Evolutionary conservation across 2,329 filamentous ascomycete species (phyloP).

Genomic region (Pezicula neosporulosa): DNA sequence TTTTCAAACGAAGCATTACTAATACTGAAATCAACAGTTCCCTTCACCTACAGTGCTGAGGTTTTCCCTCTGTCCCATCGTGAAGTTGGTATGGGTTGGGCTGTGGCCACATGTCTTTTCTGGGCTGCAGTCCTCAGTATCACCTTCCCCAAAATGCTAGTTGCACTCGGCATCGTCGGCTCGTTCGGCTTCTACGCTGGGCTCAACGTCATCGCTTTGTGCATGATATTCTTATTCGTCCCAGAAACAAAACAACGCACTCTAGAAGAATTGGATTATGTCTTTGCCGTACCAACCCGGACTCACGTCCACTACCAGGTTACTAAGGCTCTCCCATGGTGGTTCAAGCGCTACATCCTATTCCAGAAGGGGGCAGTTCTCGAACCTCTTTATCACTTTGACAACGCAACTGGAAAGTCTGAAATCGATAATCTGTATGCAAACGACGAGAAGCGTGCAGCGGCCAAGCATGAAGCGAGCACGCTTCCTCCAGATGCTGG

Average conservation of each 20-base stretch:
- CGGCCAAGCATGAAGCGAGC: not conserved
- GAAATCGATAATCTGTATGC: not conserved
- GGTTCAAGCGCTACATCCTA: constrained; percentile 53
- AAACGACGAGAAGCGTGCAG: not conserved
- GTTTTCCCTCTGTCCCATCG: constrained; percentile 68
- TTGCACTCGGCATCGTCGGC: not conserved
- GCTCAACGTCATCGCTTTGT: constrained; percentile 48
- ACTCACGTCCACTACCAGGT: constrained; percentile 18
- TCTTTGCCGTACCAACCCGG: constrained; percentile 35
- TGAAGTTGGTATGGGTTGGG: constrained; percentile 69
- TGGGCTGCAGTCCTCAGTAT: constrained; percentile 35
- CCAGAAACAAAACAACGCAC: constrained; percentile 51
- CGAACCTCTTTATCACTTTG: constrained; percentile 46
- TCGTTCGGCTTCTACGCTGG: constrained; percentile 26
- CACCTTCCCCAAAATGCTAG: constrained; percentile 29
- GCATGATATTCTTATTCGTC: constrained; percentile 52
- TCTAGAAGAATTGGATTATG: constrained; percentile 34
- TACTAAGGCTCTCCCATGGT: constrained; percentile 38
- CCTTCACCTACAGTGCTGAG: constrained; percentile 66
- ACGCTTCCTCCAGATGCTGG: too few species aligned
- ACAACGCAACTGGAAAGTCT: constrained; percentile 6
- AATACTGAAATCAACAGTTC: constrained; percentile 36
- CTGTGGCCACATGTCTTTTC: constrained; percentile 36
- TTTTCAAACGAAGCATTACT: too few species aligned
- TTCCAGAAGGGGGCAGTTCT: constrained; percentile 41